Evolutionary conservation across 78 protist genomes (phyloP).

Genomic region (Dictyostelium firmibasis): DNA sequence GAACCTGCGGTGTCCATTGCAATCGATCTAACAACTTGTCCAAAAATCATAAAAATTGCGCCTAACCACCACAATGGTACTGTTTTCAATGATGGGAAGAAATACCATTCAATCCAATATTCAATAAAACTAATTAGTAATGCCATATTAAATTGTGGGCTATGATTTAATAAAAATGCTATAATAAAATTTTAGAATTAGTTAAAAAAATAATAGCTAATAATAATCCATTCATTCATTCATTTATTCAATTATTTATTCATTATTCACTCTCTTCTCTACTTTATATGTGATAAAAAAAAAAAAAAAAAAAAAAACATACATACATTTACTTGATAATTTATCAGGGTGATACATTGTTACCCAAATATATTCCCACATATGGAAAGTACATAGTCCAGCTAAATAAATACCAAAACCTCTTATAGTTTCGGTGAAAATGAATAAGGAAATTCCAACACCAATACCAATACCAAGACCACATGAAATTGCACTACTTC

Average conservation of each 20-base stretch:
- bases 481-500: constrained; percentile 20
- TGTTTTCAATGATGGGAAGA: constrained; percentile 72
- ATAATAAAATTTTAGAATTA: no score
- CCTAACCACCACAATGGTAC: background rate
- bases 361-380: constrained; percentile 82
- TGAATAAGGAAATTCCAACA: constrained; percentile 17
- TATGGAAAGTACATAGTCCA: constrained; percentile 48
- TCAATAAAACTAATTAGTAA: constrained; percentile 52
- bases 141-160: constrained; percentile 65
- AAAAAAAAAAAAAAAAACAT: no score
- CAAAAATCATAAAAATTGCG: constrained; percentile 6
- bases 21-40: constrained; percentile 72
- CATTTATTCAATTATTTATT: background rate
- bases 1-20: constrained; percentile 89
- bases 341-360: constrained; percentile 78
- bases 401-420: constrained; percentile 54
- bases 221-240: background rate
- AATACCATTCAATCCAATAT: constrained; percentile 70
- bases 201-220: no score
- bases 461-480: constrained; percentile 73
- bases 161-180: constrained; percentile 82
- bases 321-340: constrained; percentile 49
- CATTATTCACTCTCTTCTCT: no score
- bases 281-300: no score
- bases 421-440: background rate